Evolutionary conservation across 331 rosid species (phyloP), one percentile per base, ranked within the genome.

Genomic region (Prunus yedoensis): DNA sequence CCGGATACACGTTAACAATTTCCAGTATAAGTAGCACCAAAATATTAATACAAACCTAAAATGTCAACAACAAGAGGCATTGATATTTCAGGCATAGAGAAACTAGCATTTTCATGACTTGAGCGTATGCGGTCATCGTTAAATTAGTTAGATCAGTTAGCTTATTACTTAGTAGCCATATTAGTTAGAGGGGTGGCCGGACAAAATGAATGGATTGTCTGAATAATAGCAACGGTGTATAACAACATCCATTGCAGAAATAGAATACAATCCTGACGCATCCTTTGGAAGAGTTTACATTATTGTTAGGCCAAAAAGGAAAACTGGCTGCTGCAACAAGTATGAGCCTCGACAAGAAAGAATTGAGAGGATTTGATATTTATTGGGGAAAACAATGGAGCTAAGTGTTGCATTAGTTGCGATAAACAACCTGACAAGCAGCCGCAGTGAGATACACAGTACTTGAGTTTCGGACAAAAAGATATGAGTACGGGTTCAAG

Each of bases 1-100:
- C 51, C 67, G 78, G 35, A 75, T 10, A 54, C 32, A 65, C 68
- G 72, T 57, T 35, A 50, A 65, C 25, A 35, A 28, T 27, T 35
- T 10, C n/a, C 67, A 0, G 59, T 16, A 21, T 16, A 72, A 66
- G 57, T 25, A 65, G 41, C 69, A 74, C 25, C 78, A 74, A 59
- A 69, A 8, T 6, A 60, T 15, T n/a, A 58, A 46, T 30, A 32
- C 58, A 7, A 16, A 12, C 47, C 3, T 8, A 61, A 74, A 54
- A 43, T 1, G 18, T 27, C 68, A 0, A 10, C 27, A n/a, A 58
- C 35, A 62, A 11, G 50, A 3, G 68, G 58, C 58, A 68, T 51
- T 14, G 73, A 47, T 47, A 10, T 16, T 49, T 27, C 27, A 28
- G 16, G 25, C 21, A 9, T 21, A 1, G 50, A 27, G n/a, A 28